A percentile compares a stretch with the other conserved stretches of the same genome.
These are phyloP conservation scores for Narthecium ossifragum DNA, from an alignment of 106 monocot genomes.

Conservation along the genomic window DNA sequence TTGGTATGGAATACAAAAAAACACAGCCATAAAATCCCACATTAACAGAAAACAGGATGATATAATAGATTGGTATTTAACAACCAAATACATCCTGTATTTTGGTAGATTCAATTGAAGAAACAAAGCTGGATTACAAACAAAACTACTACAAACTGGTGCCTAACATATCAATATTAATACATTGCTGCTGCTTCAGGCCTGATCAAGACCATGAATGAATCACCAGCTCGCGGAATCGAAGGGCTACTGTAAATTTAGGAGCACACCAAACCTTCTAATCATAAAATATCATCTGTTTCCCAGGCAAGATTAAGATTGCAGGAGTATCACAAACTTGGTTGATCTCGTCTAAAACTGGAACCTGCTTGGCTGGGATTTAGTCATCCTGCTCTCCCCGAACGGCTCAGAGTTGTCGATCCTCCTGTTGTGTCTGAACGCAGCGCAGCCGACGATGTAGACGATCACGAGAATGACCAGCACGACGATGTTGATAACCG, in stretches of 20 bases:
- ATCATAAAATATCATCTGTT: not conserved
- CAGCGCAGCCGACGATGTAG: constrained; percentile 46
- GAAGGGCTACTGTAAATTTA: not conserved
- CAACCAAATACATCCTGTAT: too few species aligned
- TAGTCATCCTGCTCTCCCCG: constrained; percentile 55
- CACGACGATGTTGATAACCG: constrained; percentile 54
- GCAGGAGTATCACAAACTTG: too few species aligned
- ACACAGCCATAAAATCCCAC: too few species aligned
- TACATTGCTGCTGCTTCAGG: too few species aligned
- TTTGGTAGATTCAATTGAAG: too few species aligned
- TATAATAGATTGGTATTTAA: too few species aligned
- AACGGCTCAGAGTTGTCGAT: constrained; percentile 54
- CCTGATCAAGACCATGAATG: not conserved
- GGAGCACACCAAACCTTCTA: not conserved
- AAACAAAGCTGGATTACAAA: too few species aligned
- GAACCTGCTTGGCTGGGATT: constrained; percentile 57
- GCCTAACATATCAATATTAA: too few species aligned
- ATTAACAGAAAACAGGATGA: too few species aligned
- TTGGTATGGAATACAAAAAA: too few species aligned
- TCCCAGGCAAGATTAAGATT: not conserved
- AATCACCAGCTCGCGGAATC: not conserved
- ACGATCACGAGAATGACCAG: constrained; percentile 57
- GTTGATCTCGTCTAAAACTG: constrained; percentile 57
- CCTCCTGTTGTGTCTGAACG: constrained; percentile 45
- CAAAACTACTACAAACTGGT: too few species aligned